Base-by-base conservation (phyloP, 345 rosid species). In the Populus davidiana region DNA sequence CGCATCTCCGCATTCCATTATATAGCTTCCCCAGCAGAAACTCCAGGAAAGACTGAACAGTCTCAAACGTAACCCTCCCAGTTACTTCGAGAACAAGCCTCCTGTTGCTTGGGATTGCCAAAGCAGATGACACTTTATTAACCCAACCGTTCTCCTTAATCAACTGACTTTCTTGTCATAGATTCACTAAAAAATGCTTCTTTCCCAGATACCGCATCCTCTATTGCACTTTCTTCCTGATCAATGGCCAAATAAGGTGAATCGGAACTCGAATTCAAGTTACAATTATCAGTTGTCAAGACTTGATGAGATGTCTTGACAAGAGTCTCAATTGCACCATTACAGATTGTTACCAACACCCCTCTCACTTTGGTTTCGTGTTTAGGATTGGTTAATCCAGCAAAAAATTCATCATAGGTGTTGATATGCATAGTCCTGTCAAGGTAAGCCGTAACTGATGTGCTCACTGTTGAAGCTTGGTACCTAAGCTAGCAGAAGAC, bases 391-490 rank as follows among this genome's bases (percentile, higher is more conserved):
- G 94, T 92, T 86, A 92, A 68, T 64, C 96, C 97, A 0, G 89
- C 72, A 72, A 95, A 91, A 5, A 95, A 71, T 56, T 91, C 90
- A 70, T 93, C 90, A 29, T 81, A 90, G 6, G 87, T 78, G 88
- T 92, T 91, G 38, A 89, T 74, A 16, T 87, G 84, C 79, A 70
- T 84, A 13, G 97, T 95, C 81, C 87, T 92, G 61, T 92, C 99
- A 35, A 95, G 90, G 83, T 85, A 95, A 70, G 91, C 91, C 56
- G 96, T 78, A 72, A 93, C 95, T 25, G 93, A 91, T 0, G 97
- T 82, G 73, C 91, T 88, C 59, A 89, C 98, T n/a, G n/a, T n/a
- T n/a, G n/a, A n/a, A n/a, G n/a, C n/a, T n/a, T n/a, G n/a, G n/a
- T n/a, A n/a, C n/a, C n/a, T n/a, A n/a, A n/a, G n/a, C n/a, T n/a